Evolutionary conservation across 2,329 filamentous ascomycete genomes (phyloP).

Genomic region (Colletotrichum sp.): DNA sequence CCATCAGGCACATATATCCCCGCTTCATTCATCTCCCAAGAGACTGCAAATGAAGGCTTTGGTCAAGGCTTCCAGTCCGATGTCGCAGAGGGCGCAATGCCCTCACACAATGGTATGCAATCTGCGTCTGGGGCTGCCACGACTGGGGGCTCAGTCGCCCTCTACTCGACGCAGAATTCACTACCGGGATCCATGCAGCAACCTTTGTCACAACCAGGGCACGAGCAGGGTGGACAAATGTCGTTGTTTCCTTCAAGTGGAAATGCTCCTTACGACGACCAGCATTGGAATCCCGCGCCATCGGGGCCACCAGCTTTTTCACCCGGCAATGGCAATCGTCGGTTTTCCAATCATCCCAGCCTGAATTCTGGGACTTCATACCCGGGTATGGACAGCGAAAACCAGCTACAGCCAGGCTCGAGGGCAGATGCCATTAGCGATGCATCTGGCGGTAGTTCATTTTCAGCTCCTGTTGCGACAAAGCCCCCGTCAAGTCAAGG

Average conservation of each 20-base stretch:
- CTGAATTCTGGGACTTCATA: neutral
- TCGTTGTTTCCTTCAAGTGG: neutral
- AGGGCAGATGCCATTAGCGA: neutral
- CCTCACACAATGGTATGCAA: accelerated
- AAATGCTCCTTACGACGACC: neutral
- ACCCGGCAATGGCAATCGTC: neutral
- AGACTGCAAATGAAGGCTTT: neutral
- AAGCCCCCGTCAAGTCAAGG: neutral
- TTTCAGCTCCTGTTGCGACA: neutral
- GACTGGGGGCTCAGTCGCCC: neutral
- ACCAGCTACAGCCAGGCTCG: neutral
- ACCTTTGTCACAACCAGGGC: neutral
- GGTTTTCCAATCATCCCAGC: neutral
- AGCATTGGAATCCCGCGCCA: neutral
- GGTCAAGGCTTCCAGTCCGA: too few relatives aligned
- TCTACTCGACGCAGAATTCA: neutral
- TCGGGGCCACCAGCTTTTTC: neutral
- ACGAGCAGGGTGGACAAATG: neutral
- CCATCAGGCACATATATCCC: neutral
- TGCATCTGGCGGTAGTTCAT: neutral
- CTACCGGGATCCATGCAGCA: neutral
- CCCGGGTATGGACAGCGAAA: neutral
- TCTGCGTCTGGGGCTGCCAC: neutral
- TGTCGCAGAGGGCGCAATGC: neutral
- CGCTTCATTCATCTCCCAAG: neutral